These are phyloP conservation scores for Puccinia coronata DNA, from an alignment of 1,284 basidiomycete species.

Conservation along the genomic window DNA sequence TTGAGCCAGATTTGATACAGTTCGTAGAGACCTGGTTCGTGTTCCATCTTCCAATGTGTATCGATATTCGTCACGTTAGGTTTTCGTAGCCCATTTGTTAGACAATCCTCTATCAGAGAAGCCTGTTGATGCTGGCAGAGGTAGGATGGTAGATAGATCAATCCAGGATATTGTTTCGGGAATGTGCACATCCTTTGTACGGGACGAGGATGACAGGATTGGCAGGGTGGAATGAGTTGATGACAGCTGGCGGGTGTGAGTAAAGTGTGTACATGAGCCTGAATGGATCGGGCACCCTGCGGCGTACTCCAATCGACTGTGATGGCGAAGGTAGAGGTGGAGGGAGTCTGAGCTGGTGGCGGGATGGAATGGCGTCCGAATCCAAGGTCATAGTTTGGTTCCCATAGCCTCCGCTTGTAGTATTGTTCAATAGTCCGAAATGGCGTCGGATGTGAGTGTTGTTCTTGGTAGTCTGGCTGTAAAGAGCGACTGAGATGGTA, in stretches of 20 bases:
- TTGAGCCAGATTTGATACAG: constrained; percentile 31
- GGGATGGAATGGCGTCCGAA: constrained; percentile 27
- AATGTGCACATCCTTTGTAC: constrained; percentile 12
- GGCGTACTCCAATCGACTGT: constrained; percentile 4
- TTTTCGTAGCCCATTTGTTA: constrained; percentile 21
- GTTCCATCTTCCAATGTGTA: constrained; percentile 31
- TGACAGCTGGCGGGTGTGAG: background rate
- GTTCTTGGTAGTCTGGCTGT: constrained; percentile 16
- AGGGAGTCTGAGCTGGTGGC: background rate
- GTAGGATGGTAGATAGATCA: constrained; percentile 36
- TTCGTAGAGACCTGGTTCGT: constrained; percentile 27
- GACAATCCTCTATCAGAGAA: constrained; percentile 20
- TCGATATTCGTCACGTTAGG: constrained; percentile 38
- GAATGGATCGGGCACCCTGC: background rate
- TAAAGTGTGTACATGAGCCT: constrained; percentile 3
- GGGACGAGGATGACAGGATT: constrained; percentile 3
- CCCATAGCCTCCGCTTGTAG: constrained; percentile 37
- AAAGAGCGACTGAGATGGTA: constrained; percentile 19
- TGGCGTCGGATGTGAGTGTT: background rate
- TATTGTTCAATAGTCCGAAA: constrained; percentile 33
- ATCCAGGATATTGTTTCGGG: constrained; percentile 29
- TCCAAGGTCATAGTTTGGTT: constrained; percentile 30
- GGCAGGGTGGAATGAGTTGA: constrained; percentile 4
- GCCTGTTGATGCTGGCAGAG: constrained; percentile 30
- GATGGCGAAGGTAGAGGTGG: background rate